phyloP scores from a whole-genome alignment of 176 grass and related monocot species.

The Phyllostachys edulis region DNA sequence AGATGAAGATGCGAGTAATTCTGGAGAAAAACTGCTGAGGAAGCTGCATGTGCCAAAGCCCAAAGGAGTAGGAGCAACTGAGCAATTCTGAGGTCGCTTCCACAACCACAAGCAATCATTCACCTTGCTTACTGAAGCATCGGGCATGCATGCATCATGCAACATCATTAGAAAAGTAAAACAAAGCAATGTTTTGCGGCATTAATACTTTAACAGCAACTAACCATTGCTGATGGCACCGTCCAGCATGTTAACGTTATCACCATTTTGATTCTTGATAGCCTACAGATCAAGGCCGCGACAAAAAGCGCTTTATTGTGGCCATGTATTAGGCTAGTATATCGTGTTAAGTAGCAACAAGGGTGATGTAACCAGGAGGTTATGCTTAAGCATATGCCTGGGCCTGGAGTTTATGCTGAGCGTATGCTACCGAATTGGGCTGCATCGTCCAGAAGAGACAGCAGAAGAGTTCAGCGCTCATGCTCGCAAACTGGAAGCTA shows the following conservation, averaged over 20 bases:
- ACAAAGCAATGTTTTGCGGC: slow-evolving; percentile 16
- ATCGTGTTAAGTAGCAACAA: neutral
- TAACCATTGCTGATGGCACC: slow-evolving; percentile 25
- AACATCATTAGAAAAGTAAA: slow-evolving; percentile 8
- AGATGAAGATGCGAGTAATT: neutral
- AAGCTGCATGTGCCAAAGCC: neutral
- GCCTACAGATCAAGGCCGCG: neutral
- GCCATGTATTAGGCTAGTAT: neutral
- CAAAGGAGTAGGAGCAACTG: neutral
- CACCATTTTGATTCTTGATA: slow-evolving; percentile 23
- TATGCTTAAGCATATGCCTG: slow-evolving; percentile 22
- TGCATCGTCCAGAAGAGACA: slow-evolving; percentile 17
- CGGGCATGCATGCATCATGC: neutral
- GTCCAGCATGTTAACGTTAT: slow-evolving; percentile 21
- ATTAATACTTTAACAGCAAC: slow-evolving; percentile 20
- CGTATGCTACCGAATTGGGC: slow-evolving; percentile 9
- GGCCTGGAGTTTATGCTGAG: slow-evolving; percentile 22
- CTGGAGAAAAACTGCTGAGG: neutral
- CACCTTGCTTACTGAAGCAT: slow-evolving; percentile 12
- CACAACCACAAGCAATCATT: slow-evolving; percentile 19
- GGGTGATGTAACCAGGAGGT: slow-evolving; percentile 9
- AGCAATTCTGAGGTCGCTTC: slow-evolving; percentile 21
- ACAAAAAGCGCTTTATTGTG: slow-evolving; percentile 46
- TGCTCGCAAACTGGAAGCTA: slow-evolving; percentile 5
- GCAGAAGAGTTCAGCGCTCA: neutral